Base-by-base conservation (phyloP, 371 early-diverging fungal species). In the Mucor mucedo region DNA sequence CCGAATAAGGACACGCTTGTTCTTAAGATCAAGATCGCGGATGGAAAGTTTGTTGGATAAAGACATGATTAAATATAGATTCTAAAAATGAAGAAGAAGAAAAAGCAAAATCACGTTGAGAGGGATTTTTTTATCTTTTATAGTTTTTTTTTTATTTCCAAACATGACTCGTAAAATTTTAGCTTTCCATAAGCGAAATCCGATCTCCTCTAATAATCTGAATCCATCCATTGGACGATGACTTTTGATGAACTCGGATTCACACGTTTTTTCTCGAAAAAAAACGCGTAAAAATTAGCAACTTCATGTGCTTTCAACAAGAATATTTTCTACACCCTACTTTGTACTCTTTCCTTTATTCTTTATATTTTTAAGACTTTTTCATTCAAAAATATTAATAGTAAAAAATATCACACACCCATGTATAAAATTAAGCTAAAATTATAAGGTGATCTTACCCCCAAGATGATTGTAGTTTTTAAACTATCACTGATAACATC, bases 1-100 rank as follows among this genome's bases (percentile, higher is more conserved):
- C 93, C 98, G 91, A 67, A 98, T 95, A 59, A 98, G 86, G 52
- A 95, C 97, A 58, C 96, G 90, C 88, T 97, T 94, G 78, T 84
- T 88, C 65, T 86, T 77, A 65, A 98, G 78, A 54, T 91, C 91
- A 60, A 98, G 82, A 79, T 96, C 96, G 68, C 84, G 75, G 76
- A 98, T 89, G 63, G 89, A 84, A 60, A 94, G 86, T 77, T 92
- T 93, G 86, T 85, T 92, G 57, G 86, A 86, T 62, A 89, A 67
- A 64, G 82, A 82, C 82, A 82, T 82, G 52, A 57, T 61, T 21
- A 21, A 21, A 30, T 45, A 39, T 47, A 38, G 38, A 30, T 54
- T 54, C 29, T 16, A 54, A 54, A 32, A 47, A 47, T 29, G 29
- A 47, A 55, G 4, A 48, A 35, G 27, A 64, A 59, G 39, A 40